Base-by-base conservation (phyloP, 129 eudicot genomes). In the Escallonia rubra region DNA sequence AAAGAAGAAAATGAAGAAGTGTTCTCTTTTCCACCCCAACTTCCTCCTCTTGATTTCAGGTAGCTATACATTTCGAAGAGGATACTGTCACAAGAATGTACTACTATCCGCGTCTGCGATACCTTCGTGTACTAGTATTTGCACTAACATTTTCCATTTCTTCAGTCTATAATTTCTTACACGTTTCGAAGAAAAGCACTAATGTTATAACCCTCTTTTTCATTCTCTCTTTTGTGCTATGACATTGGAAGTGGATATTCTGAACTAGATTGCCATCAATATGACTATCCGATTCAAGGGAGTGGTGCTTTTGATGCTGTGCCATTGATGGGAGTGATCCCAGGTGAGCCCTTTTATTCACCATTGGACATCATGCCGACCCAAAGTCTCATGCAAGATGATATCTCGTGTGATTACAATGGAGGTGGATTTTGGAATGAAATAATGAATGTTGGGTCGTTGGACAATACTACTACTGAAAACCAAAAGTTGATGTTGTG, bases 21-120 rank as follows among this genome's bases (percentile, higher is more conserved):
- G 5, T 86, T 78, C 60, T 58, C 89, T 16, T 63, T 80, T 55
- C 76, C 94, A 45, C 58, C 58, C 55, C 80, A 80, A 75, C 68
- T 83, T 16, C 74, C 77, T 49, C 74, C 87, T 13, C 74, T 80
- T 54, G 94, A 83, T 59, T 80, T 83, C 39, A 79, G 89, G 94
- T 83, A 56, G 34, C 34, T 23, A 23, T 23, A 23, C 34, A 23
- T 23, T 23, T 23, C 34, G 1, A 23, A 23, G 34, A 23, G 34
- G 34, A 23, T 23, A 23, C 34, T 23, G 34, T 23, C 34, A 23
- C 34, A 23, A 23, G 34, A 23, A 23, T 23, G 34, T 23, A 23
- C 34, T 23, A 23, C 34, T 23, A 23, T 23, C 34, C 34, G 34
- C 1, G 34, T 23, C 1, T 23, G 34, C 34, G 34, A 23, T 13